A percentile compares a stretch with the other conserved stretches of the same genome.
phyloP scores from a whole-genome alignment of 2,329 filamentous ascomycete genomes.

The Aspergillus pseudonomiae region DNA sequence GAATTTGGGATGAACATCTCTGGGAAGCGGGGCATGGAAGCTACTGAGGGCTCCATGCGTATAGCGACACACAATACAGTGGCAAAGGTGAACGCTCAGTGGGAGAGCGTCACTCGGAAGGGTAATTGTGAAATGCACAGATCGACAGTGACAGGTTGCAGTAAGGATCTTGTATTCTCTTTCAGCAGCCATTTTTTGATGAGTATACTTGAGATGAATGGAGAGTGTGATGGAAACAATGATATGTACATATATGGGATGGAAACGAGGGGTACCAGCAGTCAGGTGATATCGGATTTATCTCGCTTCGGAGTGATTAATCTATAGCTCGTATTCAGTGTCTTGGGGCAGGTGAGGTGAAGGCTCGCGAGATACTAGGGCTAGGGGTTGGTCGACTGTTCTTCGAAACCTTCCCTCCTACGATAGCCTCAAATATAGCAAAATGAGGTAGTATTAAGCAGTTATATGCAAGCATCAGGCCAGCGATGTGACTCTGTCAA shows the following conservation, averaged over 20 bases:
- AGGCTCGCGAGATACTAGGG: background rate
- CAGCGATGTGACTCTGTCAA: background rate
- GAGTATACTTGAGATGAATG: background rate
- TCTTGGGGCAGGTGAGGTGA: background rate
- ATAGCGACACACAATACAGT: slow-evolving; percentile 49
- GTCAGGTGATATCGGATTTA: background rate
- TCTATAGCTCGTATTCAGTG: background rate
- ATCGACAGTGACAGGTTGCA: slow-evolving; percentile 29
- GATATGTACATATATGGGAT: background rate
- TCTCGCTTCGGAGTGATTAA: background rate
- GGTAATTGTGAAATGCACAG: slow-evolving; percentile 37
- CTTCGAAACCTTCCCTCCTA: background rate
- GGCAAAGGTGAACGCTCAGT: slow-evolving; percentile 46
- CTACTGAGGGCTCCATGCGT: slow-evolving; percentile 39
- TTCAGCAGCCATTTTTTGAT: background rate
- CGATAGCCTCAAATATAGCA: background rate
- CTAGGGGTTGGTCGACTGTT: background rate
- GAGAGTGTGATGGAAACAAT: background rate
- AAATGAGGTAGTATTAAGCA: background rate
- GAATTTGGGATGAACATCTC: slow-evolving; percentile 25
- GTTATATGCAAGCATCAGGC: background rate
- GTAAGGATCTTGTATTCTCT: slow-evolving; percentile 18
- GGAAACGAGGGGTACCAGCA: background rate
- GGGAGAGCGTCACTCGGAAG: slow-evolving; percentile 39
- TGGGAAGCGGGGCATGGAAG: slow-evolving; percentile 30